A percentile compares a stretch with the other conserved stretches of the same genome.
phyloP scores from a whole-genome alignment of 202 grass and related monocot genomes.

The Brachypodium distachyon region DNA sequence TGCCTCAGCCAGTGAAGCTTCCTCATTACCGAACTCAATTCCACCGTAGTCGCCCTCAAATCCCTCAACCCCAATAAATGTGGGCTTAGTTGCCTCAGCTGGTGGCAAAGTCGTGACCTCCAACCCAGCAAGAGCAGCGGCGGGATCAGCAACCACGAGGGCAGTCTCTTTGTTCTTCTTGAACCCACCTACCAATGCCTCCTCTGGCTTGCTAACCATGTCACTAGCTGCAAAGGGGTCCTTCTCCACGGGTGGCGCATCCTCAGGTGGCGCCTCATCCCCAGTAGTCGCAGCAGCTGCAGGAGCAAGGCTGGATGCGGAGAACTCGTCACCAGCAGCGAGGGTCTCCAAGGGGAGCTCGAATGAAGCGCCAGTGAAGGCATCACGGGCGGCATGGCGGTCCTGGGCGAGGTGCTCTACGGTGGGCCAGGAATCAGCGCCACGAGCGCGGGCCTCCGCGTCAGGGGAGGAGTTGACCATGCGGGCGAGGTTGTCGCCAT shows the following conservation, averaged over 20 bases:
- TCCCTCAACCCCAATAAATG: slow-evolving; percentile 81
- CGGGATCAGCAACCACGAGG: slow-evolving; percentile 56
- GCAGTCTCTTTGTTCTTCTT: slow-evolving; percentile 83
- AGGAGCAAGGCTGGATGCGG: slow-evolving; percentile 52
- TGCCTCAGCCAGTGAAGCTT: slow-evolving; percentile 77
- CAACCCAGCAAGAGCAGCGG: slow-evolving; percentile 76
- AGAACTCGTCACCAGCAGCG: slow-evolving; percentile 76
- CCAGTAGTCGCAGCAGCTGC: slow-evolving; percentile 28
- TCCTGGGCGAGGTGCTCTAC: slow-evolving; percentile 62
- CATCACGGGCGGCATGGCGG: slow-evolving; percentile 56
- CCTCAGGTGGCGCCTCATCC: slow-evolving; percentile 48
- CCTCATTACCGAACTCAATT: slow-evolving; percentile 91
- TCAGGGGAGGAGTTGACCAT: slow-evolving; percentile 91
- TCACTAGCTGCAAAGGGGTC: slow-evolving; percentile 95
- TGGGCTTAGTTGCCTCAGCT: slow-evolving; percentile 88
- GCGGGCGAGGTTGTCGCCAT: slow-evolving; percentile 92
- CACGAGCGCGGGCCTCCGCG: slow-evolving; percentile 67
- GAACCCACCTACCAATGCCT: slow-evolving; percentile 83
- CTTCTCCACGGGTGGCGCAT: slow-evolving; percentile 48
- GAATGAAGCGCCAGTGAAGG: slow-evolving; percentile 48
- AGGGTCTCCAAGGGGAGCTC: slow-evolving; percentile 85
- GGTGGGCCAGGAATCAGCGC: slow-evolving; percentile 62
- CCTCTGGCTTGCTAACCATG: slow-evolving; percentile 79
- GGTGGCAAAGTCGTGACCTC: slow-evolving; percentile 84
- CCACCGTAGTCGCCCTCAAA: slow-evolving; percentile 98